Percentiles rank a stretch among this genome's conserved stretches.
phyloP scores from a whole-genome alignment of 2,329 filamentous ascomycete genomes.

The Lojkania enalia region DNA sequence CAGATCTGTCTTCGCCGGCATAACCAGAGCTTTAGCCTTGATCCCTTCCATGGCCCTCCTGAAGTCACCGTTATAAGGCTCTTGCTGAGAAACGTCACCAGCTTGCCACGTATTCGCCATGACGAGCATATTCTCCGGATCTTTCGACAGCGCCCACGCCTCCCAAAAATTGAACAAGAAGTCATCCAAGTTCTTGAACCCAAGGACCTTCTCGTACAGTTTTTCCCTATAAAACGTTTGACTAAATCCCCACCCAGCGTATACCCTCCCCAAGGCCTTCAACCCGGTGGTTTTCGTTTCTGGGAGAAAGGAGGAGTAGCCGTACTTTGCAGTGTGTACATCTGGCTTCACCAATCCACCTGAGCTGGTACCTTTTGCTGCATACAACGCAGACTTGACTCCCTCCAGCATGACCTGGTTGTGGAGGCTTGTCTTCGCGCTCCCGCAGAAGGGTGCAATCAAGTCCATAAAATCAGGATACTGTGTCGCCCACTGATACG shows the following conservation, averaged over 20 bases:
- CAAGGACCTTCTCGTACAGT: constrained; percentile 66
- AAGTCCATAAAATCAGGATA: constrained; percentile 69
- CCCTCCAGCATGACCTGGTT: constrained; percentile 71
- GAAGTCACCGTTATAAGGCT: constrained; percentile 69
- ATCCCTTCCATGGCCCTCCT: constrained; percentile 65
- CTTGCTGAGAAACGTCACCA: constrained; percentile 69
- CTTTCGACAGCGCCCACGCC: constrained; percentile 70
- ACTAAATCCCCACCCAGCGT: constrained; percentile 80
- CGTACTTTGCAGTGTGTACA: constrained; percentile 31
- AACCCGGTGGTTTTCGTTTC: constrained; percentile 61
- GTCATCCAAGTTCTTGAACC: constrained; percentile 69
- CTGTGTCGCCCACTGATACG: constrained; percentile 66
- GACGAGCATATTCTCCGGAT: constrained; percentile 73
- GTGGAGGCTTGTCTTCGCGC: constrained; percentile 65
- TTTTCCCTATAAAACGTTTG: constrained; percentile 77
- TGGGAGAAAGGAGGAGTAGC: constrained; percentile 55
- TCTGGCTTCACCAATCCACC: constrained; percentile 49
- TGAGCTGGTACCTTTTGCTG: constrained; percentile 58
- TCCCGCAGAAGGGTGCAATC: constrained; percentile 67
- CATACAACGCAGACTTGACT: constrained; percentile 63
- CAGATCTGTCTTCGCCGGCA: constrained; percentile 73
- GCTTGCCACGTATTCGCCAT: constrained; percentile 82
- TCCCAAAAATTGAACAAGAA: constrained; percentile 80
- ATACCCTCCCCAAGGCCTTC: constrained; percentile 73
- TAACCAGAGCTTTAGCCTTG: constrained; percentile 70